These are phyloP conservation scores for Fusarium secorum DNA, from an alignment of 2,329 filamentous ascomycete genomes.

Conservation along the genomic window DNA sequence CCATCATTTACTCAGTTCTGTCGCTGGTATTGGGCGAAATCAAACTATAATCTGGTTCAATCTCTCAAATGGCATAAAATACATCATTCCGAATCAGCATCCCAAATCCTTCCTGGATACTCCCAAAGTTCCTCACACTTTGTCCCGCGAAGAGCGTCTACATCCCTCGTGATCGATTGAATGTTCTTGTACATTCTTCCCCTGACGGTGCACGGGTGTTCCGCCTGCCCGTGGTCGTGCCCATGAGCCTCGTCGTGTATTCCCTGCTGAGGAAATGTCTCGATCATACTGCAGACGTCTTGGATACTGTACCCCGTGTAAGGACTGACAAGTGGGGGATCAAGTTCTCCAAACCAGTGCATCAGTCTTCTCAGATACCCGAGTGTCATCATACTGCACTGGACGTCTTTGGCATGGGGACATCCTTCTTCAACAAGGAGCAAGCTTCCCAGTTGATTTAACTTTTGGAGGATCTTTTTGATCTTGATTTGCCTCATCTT, in stretches of 20 bases:
- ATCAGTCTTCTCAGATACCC: not conserved
- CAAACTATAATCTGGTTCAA: not conserved
- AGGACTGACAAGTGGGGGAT: not conserved
- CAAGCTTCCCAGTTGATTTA: not conserved
- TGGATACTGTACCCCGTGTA: not conserved
- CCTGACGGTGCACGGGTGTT: not conserved
- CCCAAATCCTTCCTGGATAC: not conserved
- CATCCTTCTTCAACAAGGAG: not conserved
- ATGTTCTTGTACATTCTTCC: not conserved
- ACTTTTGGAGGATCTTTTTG: not conserved
- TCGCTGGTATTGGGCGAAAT: not conserved
- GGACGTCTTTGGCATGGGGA: not conserved
- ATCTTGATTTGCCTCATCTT: rapidly evolving
- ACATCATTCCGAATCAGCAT: not conserved
- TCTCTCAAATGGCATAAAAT: no score
- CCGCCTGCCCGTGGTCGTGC: not conserved
- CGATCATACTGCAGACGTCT: not conserved
- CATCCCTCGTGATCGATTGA: not conserved
- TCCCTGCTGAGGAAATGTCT: not conserved
- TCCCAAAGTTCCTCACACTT: not conserved
- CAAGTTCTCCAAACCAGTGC: not conserved
- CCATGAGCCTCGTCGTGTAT: not conserved
- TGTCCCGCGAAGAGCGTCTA: no score
- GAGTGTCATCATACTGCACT: not conserved
- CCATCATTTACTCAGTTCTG: not conserved